These are phyloP conservation scores for Orbilia javanica DNA, from an alignment of 2,329 filamentous ascomycete species.

Conservation along the genomic window DNA sequence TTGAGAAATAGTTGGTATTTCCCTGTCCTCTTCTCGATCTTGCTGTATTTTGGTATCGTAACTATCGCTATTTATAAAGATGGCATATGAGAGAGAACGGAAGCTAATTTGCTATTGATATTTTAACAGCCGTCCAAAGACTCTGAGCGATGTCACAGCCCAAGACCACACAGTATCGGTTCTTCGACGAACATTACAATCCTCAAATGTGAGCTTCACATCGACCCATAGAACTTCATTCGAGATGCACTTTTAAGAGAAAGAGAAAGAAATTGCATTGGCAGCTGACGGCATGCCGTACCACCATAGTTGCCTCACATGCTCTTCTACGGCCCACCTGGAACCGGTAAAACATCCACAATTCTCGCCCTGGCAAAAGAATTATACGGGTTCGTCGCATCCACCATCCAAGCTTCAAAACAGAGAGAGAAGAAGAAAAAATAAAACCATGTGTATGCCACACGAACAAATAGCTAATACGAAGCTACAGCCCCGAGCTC, in stretches of 20 bases:
- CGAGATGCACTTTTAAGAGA: no score
- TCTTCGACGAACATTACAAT: slow-evolving; percentile 90
- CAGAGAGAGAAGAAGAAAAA: no score
- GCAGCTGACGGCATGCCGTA: background rate
- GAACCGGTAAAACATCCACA: slow-evolving; percentile 97
- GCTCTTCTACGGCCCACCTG: slow-evolving; percentile 98
- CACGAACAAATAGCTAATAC: background rate
- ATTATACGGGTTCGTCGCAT: slow-evolving; percentile 74
- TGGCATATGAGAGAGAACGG: background rate
- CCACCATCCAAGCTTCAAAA: background rate
- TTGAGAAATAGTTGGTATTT: slow-evolving; percentile 90
- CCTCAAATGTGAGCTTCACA: slow-evolving; percentile 77
- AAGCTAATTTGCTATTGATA: slow-evolving; percentile 60
- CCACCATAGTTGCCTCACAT: slow-evolving; percentile 84
- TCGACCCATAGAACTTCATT: slow-evolving; percentile 2
- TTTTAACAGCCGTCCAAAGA: slow-evolving; percentile 85
- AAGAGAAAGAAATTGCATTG: background rate
- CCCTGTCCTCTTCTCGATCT: slow-evolving; percentile 11
- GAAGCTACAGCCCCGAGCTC: slow-evolving; percentile 76
- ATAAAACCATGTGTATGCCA: background rate
- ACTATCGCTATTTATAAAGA: background rate
- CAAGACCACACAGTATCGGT: slow-evolving; percentile 97
- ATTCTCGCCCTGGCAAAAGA: slow-evolving; percentile 97
- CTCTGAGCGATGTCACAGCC: slow-evolving; percentile 91
- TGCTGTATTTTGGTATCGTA: background rate